Conservation (phyloP, 768 basidiomycete genomes). For the Leccinum pellstonianum region DNA sequence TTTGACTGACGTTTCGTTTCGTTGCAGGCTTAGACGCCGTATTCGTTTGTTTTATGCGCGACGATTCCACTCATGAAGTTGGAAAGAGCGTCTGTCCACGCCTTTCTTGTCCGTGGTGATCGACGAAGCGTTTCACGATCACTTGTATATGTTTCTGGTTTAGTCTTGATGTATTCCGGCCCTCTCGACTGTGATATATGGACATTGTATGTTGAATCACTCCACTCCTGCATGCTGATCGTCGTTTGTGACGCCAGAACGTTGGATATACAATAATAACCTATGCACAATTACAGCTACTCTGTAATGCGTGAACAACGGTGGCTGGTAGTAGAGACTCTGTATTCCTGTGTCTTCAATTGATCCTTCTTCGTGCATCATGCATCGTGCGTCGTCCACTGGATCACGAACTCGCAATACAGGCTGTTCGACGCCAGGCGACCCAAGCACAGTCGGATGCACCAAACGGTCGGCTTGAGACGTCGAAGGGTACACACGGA, state of each 20-base stretch:
- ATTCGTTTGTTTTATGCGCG: background rate
- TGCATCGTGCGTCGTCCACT: too few species aligned
- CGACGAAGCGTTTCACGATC: background rate
- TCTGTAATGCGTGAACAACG: background rate
- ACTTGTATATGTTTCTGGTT: background rate
- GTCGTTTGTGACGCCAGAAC: background rate
- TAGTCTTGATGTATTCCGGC: background rate
- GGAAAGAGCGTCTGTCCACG: background rate
- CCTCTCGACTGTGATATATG: background rate
- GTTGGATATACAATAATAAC: conserved; percentile 1
- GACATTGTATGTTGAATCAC: background rate
- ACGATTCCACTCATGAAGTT: conserved; percentile 3
- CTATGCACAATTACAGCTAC: background rate
- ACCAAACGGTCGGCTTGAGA: too few species aligned
- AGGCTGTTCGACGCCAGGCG: too few species aligned
- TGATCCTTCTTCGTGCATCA: too few species aligned
- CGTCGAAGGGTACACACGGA: too few species aligned
- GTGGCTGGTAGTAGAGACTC: background rate
- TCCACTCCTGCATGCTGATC: background rate
- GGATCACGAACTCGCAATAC: too few species aligned
- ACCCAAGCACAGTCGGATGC: too few species aligned
- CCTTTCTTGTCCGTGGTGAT: background rate
- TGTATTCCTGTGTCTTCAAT: too few species aligned
- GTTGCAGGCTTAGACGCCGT: conserved; percentile 6
- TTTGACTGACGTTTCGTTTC: conserved; percentile 4